Base-by-base conservation (phyloP, 345 rosid genomes). In the Syzygium aqueum region DNA sequence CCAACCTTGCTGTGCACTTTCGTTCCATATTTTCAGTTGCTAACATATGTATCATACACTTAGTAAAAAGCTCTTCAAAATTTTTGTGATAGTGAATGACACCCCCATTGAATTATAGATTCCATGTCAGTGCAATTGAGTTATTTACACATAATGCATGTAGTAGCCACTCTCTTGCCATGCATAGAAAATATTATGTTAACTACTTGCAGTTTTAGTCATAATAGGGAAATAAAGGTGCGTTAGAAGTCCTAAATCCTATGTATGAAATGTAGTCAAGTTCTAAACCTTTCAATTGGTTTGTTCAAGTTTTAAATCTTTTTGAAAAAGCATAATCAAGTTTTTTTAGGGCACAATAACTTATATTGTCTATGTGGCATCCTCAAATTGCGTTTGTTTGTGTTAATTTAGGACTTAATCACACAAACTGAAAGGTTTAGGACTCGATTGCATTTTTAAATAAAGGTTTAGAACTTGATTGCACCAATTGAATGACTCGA, bases 301-400 rank as follows among this genome's bases (percentile, higher is more conserved):
- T 57, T 28, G 28, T 4, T 61, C 0, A 27, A n/a, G 5, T 3
- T 63, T 63, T n/a, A n/a, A 63, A 13, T 61, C 1, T 14, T n/a
- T 63, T n/a, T 63, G 10, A 13, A 13, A n/a, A n/a, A 13, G 9
- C 5, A 0, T 13, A 0, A n/a, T 63, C 19, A n/a, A n/a, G 5
- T n/a, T n/a, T 8, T n/a, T 14, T 14, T n/a, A 61, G 19, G 11
- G 7, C 33, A n/a, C 4, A 1, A 5, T 13, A 6, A 61, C 73
- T n/a, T n/a, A 61, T 11, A 63, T 14, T 63, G 11, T 16, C 40
- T 28, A 63, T 14, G 37, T 0, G 2, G 11, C 9, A 0, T 7
- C 21, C 40, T 28, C 40, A 65, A 63, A 65, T 28, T 28, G 77
- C 77, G 7, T 15, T 15, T 3, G 2, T 30, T 28, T 7, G 22